These are phyloP conservation scores for Trichophyton simii DNA, from an alignment of 2,329 filamentous ascomycete genomes.

Conservation along the genomic window DNA sequence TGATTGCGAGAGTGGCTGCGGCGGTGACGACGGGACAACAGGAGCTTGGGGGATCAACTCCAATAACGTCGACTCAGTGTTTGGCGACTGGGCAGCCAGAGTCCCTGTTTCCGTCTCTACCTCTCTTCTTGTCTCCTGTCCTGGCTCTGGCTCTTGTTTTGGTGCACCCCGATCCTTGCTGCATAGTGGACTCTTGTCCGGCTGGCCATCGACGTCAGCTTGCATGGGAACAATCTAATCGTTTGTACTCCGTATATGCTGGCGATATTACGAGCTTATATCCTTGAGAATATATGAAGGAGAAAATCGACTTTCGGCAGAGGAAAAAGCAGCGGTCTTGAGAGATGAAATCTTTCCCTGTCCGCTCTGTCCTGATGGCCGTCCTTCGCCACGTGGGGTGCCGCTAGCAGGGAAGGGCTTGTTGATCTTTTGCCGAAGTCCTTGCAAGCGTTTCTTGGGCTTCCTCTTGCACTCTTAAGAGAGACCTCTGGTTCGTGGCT, in stretches of 20 bases:
- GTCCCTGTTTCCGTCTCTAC: background rate
- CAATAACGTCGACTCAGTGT: background rate
- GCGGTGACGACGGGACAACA: background rate
- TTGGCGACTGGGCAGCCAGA: background rate
- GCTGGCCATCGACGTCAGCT: background rate
- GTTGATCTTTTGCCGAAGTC: background rate
- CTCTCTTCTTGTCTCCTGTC: background rate
- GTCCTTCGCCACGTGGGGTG: conserved; percentile 1
- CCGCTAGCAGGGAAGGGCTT: background rate
- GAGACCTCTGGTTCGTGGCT: no score
- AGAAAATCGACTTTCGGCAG: background rate
- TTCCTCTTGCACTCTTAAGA: background rate
- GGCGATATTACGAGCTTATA: background rate
- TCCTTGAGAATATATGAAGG: background rate
- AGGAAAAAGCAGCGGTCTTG: background rate
- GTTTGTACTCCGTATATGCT: background rate
- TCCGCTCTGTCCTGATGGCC: background rate
- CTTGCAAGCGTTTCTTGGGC: background rate
- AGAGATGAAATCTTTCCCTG: background rate
- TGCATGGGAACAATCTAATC: background rate
- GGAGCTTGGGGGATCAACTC: background rate
- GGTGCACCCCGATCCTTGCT: background rate
- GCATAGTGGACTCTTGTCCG: conserved; percentile 1
- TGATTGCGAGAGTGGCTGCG: background rate
- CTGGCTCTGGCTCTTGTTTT: background rate